A percentile compares a stretch with the other conserved stretches of the same genome.
Conservation (phyloP, 805 yeast species). For the Cyberlindnera veronae region DNA sequence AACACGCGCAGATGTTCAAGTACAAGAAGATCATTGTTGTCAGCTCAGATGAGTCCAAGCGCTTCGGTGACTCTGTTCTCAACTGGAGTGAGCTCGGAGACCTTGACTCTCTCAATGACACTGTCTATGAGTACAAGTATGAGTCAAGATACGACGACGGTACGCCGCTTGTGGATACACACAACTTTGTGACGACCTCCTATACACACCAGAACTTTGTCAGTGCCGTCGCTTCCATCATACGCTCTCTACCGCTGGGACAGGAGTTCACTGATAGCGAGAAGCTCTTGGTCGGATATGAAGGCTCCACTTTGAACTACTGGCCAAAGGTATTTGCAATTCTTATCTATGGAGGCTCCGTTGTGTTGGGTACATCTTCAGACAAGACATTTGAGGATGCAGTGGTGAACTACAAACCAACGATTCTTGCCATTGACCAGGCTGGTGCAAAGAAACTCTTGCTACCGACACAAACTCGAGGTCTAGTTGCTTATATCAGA, state of each 20-base stretch:
- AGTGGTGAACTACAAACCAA: slow-evolving; percentile 11
- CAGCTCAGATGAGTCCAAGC: slow-evolving; percentile 14
- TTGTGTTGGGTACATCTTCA: slow-evolving; percentile 27
- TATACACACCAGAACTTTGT: slow-evolving; percentile 52
- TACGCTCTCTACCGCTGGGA: slow-evolving; percentile 33
- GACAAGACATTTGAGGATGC: slow-evolving; percentile 4
- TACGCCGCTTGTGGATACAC: slow-evolving; percentile 33
- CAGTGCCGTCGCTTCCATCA: slow-evolving; percentile 49
- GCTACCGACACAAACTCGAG: neutral
- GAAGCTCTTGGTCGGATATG: slow-evolving; percentile 29
- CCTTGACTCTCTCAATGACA: slow-evolving; percentile 9
- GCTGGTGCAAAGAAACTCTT: slow-evolving; percentile 8
- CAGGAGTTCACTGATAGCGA: slow-evolving; percentile 35
- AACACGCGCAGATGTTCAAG: slow-evolving; percentile 25
- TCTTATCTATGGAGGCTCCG: slow-evolving; percentile 33
- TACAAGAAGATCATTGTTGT: slow-evolving; percentile 34
- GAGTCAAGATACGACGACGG: slow-evolving; percentile 28
- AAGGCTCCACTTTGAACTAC: slow-evolving; percentile 34
- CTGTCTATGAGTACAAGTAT: slow-evolving; percentile 27
- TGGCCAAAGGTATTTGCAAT: slow-evolving; percentile 38
- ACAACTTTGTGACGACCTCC: slow-evolving; percentile 28
- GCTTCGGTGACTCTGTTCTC: slow-evolving; percentile 12
- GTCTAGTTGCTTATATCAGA: slow-evolving; percentile 9
- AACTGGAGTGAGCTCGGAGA: slow-evolving; percentile 28
- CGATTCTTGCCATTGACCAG: slow-evolving; percentile 12